Percentiles rank a stretch among this genome's conserved stretches.
Conservation (phyloP, 164 flowering plant species). For the Buxus sempervirens region DNA sequence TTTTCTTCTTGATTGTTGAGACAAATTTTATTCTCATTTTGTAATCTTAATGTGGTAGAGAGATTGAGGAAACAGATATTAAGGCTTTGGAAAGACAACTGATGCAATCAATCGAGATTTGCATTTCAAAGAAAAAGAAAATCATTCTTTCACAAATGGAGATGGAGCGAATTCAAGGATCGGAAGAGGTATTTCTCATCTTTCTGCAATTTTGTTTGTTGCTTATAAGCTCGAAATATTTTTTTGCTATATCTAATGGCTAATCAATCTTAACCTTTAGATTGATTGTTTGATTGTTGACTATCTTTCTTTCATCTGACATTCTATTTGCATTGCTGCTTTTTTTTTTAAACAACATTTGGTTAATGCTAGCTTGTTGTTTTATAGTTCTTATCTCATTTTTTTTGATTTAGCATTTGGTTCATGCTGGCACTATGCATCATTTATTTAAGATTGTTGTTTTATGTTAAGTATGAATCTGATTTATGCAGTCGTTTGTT, state of each 20-base stretch:
- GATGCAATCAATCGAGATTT: conserved; percentile 93
- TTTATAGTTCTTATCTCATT: background rate
- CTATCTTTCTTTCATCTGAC: no score
- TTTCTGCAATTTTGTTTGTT: background rate
- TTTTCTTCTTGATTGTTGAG: background rate
- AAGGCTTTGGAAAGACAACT: conserved; percentile 88
- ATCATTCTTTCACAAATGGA: conserved; percentile 81
- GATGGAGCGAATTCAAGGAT: conserved; percentile 80
- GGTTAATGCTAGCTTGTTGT: no score
- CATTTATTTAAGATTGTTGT: no score
- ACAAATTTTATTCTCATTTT: background rate
- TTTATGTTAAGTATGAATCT: no score
- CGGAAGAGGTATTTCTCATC: conserved; percentile 62
- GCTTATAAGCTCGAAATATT: background rate
- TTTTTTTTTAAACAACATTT: no score
- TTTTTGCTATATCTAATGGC: background rate
- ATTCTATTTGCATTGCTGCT: no score
- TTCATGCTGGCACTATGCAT: no score
- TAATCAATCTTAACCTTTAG: background rate
- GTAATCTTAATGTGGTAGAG: conserved; percentile 40
- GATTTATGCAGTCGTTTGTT: no score
- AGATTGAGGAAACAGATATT: conserved; percentile 88
- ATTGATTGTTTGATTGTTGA: background rate
- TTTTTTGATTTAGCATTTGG: no score
- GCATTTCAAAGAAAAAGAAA: conserved; percentile 87